These are phyloP conservation scores for Penicillium rolfsii DNA, from an alignment of 2,329 filamentous ascomycete species.

Conservation along the genomic window DNA sequence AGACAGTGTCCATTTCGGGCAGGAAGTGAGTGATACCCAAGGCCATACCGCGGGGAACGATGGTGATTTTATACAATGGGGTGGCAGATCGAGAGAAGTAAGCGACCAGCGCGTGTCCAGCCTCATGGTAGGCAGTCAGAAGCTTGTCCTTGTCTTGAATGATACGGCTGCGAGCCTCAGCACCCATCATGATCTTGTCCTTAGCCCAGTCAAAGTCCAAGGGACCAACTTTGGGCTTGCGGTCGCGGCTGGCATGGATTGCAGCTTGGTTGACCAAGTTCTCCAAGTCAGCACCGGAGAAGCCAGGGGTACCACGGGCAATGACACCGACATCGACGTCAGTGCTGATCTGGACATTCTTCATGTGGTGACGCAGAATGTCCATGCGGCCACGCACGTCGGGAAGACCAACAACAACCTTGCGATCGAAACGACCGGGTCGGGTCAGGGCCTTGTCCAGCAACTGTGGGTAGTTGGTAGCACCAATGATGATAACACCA, in stretches of 20 bases:
- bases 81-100: conserved; percentile 76
- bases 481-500: conserved; percentile 92
- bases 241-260: conserved; percentile 87
- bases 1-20: conserved; percentile 91
- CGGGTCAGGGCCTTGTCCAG: conserved; percentile 93
- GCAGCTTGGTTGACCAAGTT: conserved; percentile 97
- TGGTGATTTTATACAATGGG: conserved; percentile 94
- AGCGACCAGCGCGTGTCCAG: conserved; percentile 88
- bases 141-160: conserved; percentile 93
- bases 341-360: conserved; percentile 78
- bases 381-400: conserved; percentile 91
- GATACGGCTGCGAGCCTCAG: conserved; percentile 85
- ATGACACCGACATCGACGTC: conserved; percentile 84
- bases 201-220: conserved; percentile 95
- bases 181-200: conserved; percentile 96
- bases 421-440: conserved; percentile 93
- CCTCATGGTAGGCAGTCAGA: conserved; percentile 95
- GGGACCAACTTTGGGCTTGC: conserved; percentile 73
- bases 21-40: conserved; percentile 86
- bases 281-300: conserved; percentile 93
- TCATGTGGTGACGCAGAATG: conserved; percentile 91
- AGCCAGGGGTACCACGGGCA: conserved; percentile 84
- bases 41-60: conserved; percentile 84
- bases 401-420: conserved; percentile 83
- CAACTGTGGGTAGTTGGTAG: conserved; percentile 92